Evolutionary conservation across 768 basidiomycete genomes (phyloP), one percentile per base, ranked within the genome.

Genomic region (Hericium rajendrae): DNA sequence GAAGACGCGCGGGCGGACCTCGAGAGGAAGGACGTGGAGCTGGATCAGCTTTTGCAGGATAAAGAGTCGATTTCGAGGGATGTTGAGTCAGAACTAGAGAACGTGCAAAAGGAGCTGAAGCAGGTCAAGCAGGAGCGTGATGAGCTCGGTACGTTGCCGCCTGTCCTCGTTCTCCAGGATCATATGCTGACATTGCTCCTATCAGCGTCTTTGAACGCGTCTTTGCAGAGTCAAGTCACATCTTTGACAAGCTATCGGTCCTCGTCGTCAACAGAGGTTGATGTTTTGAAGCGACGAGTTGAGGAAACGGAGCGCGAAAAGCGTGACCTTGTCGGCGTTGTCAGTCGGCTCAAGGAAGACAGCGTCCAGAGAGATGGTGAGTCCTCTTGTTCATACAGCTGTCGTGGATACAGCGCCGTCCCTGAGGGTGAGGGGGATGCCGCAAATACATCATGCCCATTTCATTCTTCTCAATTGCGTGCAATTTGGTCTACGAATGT

Each of bases 241-340:
- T 68, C 78, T 0, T 70, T 90, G 5, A 78, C 80, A 11, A 79
- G 65, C 39, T 80, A 85, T 0, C 81, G 86, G 48, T 75, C 81
- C 11, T 75, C 82, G 0, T 85, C 88, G 2, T 82, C 83, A 3
- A 71, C 76, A 1, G 86, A 86, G 66, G 68, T 82, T 8, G 83
- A 83, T 38, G 68, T 72, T 6, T 67, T 90, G 39, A 82, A 78
- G 61, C 78, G 71, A 56, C 80, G 82, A 40, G 71, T 87, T 4
- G 84, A 91, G 20, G 88, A 91, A 59, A 79, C 80, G 1, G 91
- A 97, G 61, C 79, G 88, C 55, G 94, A 97, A 75, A 97, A 97
- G 71, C 83, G 92, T 38, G 91, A 94, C 60, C 78, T 97, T 50
- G 76, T 94, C 46, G 82, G 80, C 28, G 87, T 93, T 48, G 82